Evolutionary conservation across 2,329 filamentous ascomycete species (phyloP).

Genomic region (Diaporthe ampelina): DNA sequence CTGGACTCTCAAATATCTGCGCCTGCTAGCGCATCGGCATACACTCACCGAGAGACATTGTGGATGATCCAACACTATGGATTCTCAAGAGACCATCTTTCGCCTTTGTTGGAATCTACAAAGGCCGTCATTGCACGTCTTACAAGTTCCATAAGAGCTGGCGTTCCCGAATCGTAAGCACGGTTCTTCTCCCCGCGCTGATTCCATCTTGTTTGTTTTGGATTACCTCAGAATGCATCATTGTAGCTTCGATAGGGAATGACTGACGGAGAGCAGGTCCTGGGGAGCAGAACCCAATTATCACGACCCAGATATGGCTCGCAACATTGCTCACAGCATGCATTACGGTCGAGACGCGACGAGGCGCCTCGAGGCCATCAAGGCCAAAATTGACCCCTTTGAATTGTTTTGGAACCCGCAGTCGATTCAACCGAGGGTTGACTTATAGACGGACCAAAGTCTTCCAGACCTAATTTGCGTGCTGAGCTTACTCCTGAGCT

Average conservation of each 20-base stretch:
- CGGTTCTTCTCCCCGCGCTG: no score
- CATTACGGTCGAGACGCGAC: constrained; percentile 22
- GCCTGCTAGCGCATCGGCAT: constrained; percentile 50
- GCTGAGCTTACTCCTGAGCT: not conserved
- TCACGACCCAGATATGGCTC: constrained; percentile 30
- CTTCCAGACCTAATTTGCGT: not conserved
- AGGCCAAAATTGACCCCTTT: constrained; percentile 18
- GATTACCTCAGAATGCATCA: no score
- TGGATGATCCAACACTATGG: constrained; percentile 64
- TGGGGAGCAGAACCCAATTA: constrained; percentile 26
- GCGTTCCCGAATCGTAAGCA: not conserved
- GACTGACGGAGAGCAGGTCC: not conserved
- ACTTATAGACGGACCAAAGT: not conserved
- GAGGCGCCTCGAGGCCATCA: constrained; percentile 27
- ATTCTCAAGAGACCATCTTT: constrained; percentile 35
- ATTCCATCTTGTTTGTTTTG: no score
- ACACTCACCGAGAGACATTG: constrained; percentile 60
- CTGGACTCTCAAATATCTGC: constrained; percentile 53
- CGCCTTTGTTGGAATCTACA: constrained; percentile 34
- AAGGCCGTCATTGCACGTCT: constrained; percentile 5
- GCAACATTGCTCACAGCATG: constrained; percentile 3
- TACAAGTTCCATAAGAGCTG: constrained; percentile 16
- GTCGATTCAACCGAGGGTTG: constrained; percentile 27
- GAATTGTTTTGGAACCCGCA: constrained; percentile 37
- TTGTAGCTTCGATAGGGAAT: no score